Conservation (phyloP, 148 eudicot genomes). For the Chenopodium quinoa region DNA sequence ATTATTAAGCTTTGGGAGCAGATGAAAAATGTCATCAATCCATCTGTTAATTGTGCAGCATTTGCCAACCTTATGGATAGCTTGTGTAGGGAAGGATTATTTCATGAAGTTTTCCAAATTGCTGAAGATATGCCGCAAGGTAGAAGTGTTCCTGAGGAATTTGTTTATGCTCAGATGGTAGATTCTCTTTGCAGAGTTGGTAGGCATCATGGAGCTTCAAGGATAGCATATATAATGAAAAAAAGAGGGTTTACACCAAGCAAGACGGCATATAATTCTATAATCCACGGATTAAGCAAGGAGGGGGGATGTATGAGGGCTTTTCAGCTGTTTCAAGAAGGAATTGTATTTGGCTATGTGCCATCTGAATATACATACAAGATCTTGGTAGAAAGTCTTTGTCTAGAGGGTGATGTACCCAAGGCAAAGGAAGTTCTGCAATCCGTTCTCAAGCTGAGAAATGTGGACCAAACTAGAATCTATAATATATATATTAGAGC, state of each 20-base stretch:
- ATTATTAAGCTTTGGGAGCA: constrained; percentile 54
- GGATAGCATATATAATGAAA: constrained; percentile 82
- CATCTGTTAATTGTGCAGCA: constrained; percentile 56
- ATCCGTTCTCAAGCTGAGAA: constrained; percentile 50
- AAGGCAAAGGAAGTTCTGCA: constrained; percentile 67
- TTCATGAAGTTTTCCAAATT: constrained; percentile 55
- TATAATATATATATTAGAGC: constrained; percentile 79
- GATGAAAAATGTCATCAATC: constrained; percentile 40
- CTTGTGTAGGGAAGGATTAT: constrained; percentile 67
- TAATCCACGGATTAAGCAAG: constrained; percentile 70
- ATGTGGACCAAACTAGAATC: constrained; percentile 48
- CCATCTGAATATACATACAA: constrained; percentile 79
- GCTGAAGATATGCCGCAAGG: constrained; percentile 78
- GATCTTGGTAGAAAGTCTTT: constrained; percentile 69
- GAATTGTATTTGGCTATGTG: constrained; percentile 53
- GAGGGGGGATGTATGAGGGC: constrained; percentile 86
- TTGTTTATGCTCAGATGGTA: constrained; percentile 72
- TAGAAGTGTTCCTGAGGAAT: constrained; percentile 47
- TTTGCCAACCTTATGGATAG: constrained; percentile 62
- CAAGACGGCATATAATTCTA: constrained; percentile 58
- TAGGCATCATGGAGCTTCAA: constrained; percentile 72
- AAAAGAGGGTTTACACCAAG: constrained; percentile 66
- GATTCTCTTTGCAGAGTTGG: constrained; percentile 70
- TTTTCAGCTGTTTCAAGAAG: constrained; percentile 82
- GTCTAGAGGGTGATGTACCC: constrained; percentile 47